phyloP scores from a whole-genome alignment of 345 rosid species.

The thale cress (Arabidopsis thaliana) region TAIR10.1 NC_003076.8:18634001-18634500 shows the following conservation, averaged over 20 bases:
- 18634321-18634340: slow-evolving; percentile 53
- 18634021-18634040: no score
- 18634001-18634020: slow-evolving; percentile 22
- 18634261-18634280: slow-evolving; percentile 64
- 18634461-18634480: background rate
- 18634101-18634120: background rate
- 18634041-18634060: slow-evolving; percentile 26
- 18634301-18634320: slow-evolving; percentile 81
- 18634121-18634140: background rate
- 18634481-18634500: background rate
- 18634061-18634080: slow-evolving; percentile 4
- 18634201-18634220: background rate
- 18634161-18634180: slow-evolving; percentile 29
- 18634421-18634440: slow-evolving; percentile 56
- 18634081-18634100: slow-evolving; percentile 11
- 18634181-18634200: slow-evolving; percentile 28
- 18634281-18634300: slow-evolving; percentile 93
- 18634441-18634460: background rate
- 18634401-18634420: slow-evolving; percentile 82
- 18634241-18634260: slow-evolving; percentile 50
- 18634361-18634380: slow-evolving; percentile 59
- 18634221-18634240: slow-evolving; percentile 46
- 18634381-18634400: slow-evolving; percentile 67
- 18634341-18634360: slow-evolving; percentile 79
- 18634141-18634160: slow-evolving; percentile 6